Evolutionary conservation across 2,329 filamentous ascomycete genomes (phyloP).

Genomic region (Fusarium miscanthi): DNA sequence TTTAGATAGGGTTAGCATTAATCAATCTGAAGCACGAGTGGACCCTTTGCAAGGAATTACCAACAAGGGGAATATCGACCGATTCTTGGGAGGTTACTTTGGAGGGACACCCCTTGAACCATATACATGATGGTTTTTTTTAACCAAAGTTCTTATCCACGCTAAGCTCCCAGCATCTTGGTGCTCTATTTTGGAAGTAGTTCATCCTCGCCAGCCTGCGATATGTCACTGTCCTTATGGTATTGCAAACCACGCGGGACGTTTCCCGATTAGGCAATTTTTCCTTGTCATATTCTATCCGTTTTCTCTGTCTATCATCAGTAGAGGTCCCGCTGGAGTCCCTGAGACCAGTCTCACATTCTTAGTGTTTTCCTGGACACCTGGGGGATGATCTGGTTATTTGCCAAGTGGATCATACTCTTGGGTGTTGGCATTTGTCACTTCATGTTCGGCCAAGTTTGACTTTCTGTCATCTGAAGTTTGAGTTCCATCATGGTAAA

Average conservation of each 20-base stretch:
- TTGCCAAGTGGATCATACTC: neutral
- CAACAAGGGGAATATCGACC: neutral
- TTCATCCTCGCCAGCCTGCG: conserved; percentile 1
- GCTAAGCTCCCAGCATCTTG: conserved; percentile 3
- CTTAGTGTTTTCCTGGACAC: neutral
- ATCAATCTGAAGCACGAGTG: conserved; percentile 12
- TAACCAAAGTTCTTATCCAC: neutral
- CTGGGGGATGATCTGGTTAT: neutral
- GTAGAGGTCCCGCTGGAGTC: neutral
- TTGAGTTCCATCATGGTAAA: neutral
- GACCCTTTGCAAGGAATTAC: conserved; percentile 13
- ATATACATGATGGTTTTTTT: neutral
- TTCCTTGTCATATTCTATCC: neutral
- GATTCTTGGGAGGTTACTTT: neutral
- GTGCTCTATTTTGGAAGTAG: neutral
- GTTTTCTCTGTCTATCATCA: neutral
- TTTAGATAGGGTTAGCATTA: neutral
- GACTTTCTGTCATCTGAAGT: neutral
- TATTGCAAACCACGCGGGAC: neutral
- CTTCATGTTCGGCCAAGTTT: neutral
- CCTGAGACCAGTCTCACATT: neutral
- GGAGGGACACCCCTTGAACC: neutral
- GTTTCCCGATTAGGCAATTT: neutral
- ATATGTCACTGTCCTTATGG: neutral
- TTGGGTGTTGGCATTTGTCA: conserved; percentile 1